A percentile compares a stretch with the other conserved stretches of the same genome.
Evolutionary conservation across 805 yeast species (phyloP).

Genomic region (Pichia deserticola): DNA sequence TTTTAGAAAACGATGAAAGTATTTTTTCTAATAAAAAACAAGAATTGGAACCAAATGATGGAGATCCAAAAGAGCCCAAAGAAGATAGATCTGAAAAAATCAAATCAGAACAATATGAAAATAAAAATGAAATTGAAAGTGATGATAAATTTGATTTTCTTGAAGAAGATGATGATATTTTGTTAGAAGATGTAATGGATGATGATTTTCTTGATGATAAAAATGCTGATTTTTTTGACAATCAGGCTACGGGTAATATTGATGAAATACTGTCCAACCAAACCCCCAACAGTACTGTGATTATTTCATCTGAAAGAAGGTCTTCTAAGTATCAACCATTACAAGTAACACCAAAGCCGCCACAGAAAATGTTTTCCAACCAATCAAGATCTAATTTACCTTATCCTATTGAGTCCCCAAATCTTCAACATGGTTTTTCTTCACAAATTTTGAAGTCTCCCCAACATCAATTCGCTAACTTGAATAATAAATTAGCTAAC

Average conservation of each 20-base stretch:
- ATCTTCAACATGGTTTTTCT: conserved; percentile 1
- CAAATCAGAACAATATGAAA: too few relatives aligned
- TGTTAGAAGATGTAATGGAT: conserved; percentile 31
- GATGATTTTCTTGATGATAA: conserved; percentile 31
- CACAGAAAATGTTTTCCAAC: background rate
- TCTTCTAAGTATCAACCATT: conserved; percentile 1
- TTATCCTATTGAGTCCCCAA: background rate
- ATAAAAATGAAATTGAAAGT: background rate
- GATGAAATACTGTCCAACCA: background rate
- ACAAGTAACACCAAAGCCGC: background rate
- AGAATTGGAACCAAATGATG: too few relatives aligned
- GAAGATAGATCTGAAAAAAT: too few relatives aligned
- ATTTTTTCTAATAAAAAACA: background rate
- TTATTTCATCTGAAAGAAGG: background rate
- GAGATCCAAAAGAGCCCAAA: too few relatives aligned
- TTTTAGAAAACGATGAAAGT: background rate
- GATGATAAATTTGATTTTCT: conserved; percentile 26
- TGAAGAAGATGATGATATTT: conserved; percentile 37
- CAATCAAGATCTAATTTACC: background rate
- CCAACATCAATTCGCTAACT: background rate
- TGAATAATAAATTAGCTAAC: conserved; percentile 13
- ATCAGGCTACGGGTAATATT: background rate
- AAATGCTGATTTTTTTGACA: background rate
- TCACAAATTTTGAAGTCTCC: too few relatives aligned
- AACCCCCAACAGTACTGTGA: background rate